These are phyloP conservation scores for Globisporangium uncinulatum DNA, from an alignment of 352 stramenopile genomes.

Conservation along the genomic window DNA sequence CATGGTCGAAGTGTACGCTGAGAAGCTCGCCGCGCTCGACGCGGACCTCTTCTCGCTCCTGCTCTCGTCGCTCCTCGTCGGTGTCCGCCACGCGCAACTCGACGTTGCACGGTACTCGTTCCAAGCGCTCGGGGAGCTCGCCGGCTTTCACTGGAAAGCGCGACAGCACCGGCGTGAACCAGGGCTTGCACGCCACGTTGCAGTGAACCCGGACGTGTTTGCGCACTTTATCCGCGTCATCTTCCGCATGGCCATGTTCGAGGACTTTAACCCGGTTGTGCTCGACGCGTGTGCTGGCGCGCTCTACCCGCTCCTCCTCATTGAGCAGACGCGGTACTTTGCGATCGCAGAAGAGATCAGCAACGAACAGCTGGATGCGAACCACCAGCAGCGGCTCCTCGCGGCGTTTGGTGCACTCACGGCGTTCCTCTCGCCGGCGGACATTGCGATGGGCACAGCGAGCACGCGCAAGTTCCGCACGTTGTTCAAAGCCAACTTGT, in stretches of 20 bases:
- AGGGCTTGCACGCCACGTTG: conserved; percentile 40
- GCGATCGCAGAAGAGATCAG: conserved; percentile 60
- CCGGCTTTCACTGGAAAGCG: conserved; percentile 63
- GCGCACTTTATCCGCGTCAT: conserved; percentile 72
- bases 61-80: conserved; percentile 65
- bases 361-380: conserved; percentile 37
- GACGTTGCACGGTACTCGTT: conserved; percentile 82
- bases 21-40: conserved; percentile 65
- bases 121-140: conserved; percentile 73
- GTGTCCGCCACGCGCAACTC: conserved; percentile 64
- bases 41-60: conserved; percentile 68
- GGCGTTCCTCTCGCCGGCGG: conserved; percentile 51
- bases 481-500: conserved; percentile 79
- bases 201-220: conserved; percentile 56
- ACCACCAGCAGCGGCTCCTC: conserved; percentile 47
- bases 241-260: conserved; percentile 73
- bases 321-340: conserved; percentile 69
- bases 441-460: conserved; percentile 53
- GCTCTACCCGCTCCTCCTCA: conserved; percentile 78
- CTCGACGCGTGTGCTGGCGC: conserved; percentile 63
- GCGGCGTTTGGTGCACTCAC: conserved; percentile 60
- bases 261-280: conserved; percentile 72
- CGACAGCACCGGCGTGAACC: conserved; percentile 34
- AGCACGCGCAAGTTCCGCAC: conserved; percentile 65
- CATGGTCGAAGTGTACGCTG: conserved; percentile 83